Percentiles rank a stretch among this genome's conserved stretches.
Conservation (phyloP, 371 early-diverging fungal genomes). For the Syncephalastrum contaminatum region DNA sequence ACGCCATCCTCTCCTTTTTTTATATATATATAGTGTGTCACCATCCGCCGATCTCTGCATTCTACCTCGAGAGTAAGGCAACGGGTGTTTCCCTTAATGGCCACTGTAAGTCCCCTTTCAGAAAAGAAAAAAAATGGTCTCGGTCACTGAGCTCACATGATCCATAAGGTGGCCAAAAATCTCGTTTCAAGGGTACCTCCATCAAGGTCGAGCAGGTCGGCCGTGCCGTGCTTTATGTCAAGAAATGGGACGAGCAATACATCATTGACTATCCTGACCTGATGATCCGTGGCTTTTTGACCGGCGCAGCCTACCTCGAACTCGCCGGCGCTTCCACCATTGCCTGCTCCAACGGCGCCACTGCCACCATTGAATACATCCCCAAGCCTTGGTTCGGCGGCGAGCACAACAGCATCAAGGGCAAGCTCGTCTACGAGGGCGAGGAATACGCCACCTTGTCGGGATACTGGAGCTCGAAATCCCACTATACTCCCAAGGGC, state of each 20-base stretch:
- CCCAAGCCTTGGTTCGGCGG: conserved; percentile 56
- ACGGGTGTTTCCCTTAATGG: conserved; percentile 64
- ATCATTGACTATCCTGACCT: conserved; percentile 57
- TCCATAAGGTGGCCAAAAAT: conserved; percentile 49
- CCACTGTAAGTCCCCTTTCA: conserved; percentile 47
- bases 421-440: conserved; percentile 22
- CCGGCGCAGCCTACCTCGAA: conserved; percentile 60
- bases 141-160: background rate
- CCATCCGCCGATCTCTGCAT: conserved; percentile 89
- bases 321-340: conserved; percentile 53
- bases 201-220: conserved; percentile 63
- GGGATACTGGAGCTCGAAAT: conserved; percentile 68
- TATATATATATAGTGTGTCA: conserved; percentile 70
- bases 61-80: conserved; percentile 69
- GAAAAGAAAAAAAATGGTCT: background rate
- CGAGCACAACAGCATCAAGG: conserved; percentile 51
- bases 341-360: conserved; percentile 45
- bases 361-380: conserved; percentile 56
- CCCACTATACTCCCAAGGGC: conserved; percentile 40
- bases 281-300: conserved; percentile 56
- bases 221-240: conserved; percentile 43
- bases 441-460: conserved; percentile 34
- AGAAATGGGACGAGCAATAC: conserved; percentile 51
- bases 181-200: conserved; percentile 60
- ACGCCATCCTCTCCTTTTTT: too few relatives aligned